Base-by-base conservation (phyloP, 129 eudicot species). In the Oenanthe sinensis region DNA sequence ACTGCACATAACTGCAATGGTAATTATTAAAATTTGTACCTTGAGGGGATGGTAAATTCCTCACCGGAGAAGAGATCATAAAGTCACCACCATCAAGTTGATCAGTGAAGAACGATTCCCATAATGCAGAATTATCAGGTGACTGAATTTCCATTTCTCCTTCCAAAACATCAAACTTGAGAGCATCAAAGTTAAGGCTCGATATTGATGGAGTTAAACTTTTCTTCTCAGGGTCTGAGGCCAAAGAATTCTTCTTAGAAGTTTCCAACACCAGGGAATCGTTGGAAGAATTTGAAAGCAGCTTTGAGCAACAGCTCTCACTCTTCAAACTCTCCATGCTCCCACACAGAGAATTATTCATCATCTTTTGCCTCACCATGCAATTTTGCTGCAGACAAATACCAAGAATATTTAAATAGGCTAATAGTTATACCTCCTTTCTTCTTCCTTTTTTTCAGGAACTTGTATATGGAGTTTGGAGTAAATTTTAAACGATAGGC, bases 1-100 rank as follows among this genome's bases (percentile, higher is more conserved):
- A 36, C 11, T 75, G 83, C 37, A 77, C 75, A 78, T 67, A 75
- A 50, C 39, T 54, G 36, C 68, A 60, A 60, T 60, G 68, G 78
- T 44, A 45, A 81, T 73, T 81, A 77, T 79, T 50, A 24, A 82
- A 71, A 79, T 68, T 77, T 8, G 84, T 78, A 48, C 83, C 54
- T 77, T 77, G 85, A 1, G 86, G 82, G 13, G 86, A 79, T 37
- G 86, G 71, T 4, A 67, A 49, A 77, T 73, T 75, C 74, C 87
- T 80, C 36, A 88, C 88, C 0, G 97, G 97, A 10, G 97, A 92
- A 3, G 87, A 92, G 42, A 89, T 88, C 97, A 92, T 92, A 75
- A 88, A 89, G 55, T 92, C 95, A 0, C 81, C 97, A 0, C 82
- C 79, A 17, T 82, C 90, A 0, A 87, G 86, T 13, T 88, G 95